Base-by-base conservation (phyloP, 495 filamentous ascomycete genomes). In the Clohesyomyces aquaticus region DNA sequence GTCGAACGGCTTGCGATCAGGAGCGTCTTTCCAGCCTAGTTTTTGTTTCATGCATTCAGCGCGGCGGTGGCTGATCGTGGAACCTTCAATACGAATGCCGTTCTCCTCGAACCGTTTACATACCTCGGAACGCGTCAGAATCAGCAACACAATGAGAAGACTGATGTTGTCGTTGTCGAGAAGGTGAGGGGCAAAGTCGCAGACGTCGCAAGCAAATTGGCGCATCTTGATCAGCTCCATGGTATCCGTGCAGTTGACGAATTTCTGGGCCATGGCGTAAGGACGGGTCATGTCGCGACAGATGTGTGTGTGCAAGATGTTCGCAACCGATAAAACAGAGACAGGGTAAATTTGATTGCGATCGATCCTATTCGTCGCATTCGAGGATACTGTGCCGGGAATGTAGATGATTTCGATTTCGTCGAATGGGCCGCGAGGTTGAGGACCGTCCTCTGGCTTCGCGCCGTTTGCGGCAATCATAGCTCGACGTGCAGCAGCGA, bases 321-420 rank as follows among this genome's bases (percentile, higher is more conserved):
- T 1, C 1, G 67, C 67, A 11, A 63, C 63, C 4, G 57, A 63
- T 3, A 54, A 54, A 3, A 70, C 63, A 14, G 56, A 62, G 12
- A 70, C 48, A 1, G 63, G 67, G 45, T 70, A 70, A 21, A 63
- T 70, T 0, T 41, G 35, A 8, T 53, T 43, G 14, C 67, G 62
- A 23, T 70, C 35, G 51, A 70, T 70, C 25, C 28, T 51, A 27
- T 66, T 66, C 14, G 67, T 70, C 0, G 67, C 67, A 23, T 53
- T 61, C 12, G 67, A 66, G n/a, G 56, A 62, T 2, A 70, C 67
- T 6, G 67, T 70, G 1, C 67, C 67, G 8, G 67, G 56, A 25
- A 70, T 66, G 41, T 58, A 70, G n/a, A 70, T 70, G 23, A 70
- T 53, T 28, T 70, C 67, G 43, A 70, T 70, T 4, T 63, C 62